A percentile compares a stretch with the other conserved stretches of the same genome.
Evolutionary conservation across 805 yeast genomes (phyloP).

Genomic region (Candida sphagnicola): DNA sequence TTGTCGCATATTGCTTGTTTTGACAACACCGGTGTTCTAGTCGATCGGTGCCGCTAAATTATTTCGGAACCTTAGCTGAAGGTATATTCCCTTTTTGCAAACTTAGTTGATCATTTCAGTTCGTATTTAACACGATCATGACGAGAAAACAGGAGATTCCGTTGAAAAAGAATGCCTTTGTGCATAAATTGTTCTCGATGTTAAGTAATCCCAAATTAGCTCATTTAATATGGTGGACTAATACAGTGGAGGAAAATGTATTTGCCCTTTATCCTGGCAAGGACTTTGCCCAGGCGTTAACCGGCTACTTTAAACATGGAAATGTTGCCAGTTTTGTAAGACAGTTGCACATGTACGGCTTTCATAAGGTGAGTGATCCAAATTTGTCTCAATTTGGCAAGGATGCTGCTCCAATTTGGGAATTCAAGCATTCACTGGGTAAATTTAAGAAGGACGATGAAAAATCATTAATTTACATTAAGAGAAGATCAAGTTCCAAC

Average conservation of each 20-base stretch:
- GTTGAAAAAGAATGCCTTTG: constrained; percentile 56
- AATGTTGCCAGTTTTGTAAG: constrained; percentile 91
- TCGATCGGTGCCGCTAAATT: too few relatives aligned
- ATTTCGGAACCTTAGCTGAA: too few relatives aligned
- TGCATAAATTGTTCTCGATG: constrained; percentile 43
- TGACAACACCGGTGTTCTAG: too few relatives aligned
- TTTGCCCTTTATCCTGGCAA: constrained; percentile 64
- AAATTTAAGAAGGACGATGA: constrained; percentile 48
- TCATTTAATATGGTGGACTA: constrained; percentile 42
- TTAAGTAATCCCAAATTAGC: constrained; percentile 29
- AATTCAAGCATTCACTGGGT: constrained; percentile 51
- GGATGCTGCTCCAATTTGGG: constrained; percentile 44
- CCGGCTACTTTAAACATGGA: constrained; percentile 88
- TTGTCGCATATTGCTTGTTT: too few relatives aligned
- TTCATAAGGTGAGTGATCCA: constrained; percentile 71
- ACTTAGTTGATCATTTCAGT: too few relatives aligned
- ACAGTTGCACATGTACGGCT: constrained; percentile 94
- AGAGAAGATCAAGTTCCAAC: constrained; percentile 44
- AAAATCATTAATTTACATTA: constrained; percentile 40
- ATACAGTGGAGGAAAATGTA: constrained; percentile 45
- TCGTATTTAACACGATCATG: too few relatives aligned
- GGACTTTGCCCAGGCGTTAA: constrained; percentile 56
- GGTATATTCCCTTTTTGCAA: too few relatives aligned
- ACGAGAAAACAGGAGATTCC: constrained; percentile 26
- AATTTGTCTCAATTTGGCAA: constrained; percentile 8